Evolutionary conservation across 1,284 basidiomycete genomes (phyloP).

Genomic region (Marasmius tenuissimus): DNA sequence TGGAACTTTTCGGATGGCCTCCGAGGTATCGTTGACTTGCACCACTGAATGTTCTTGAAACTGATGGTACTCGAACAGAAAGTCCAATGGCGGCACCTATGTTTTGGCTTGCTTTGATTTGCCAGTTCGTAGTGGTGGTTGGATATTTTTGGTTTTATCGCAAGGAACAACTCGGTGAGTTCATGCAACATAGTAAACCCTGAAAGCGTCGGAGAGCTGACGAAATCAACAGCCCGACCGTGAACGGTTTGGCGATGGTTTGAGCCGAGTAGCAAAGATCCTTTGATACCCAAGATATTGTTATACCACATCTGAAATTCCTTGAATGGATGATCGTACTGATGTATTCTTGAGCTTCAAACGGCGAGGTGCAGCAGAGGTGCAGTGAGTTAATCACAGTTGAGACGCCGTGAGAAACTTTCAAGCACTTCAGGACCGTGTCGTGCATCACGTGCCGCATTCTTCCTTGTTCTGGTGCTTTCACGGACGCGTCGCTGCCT

Average conservation of each 20-base stretch:
- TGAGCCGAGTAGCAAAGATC: background rate
- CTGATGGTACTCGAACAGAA: slow-evolving; percentile 29
- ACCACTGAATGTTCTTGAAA: background rate
- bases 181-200: slow-evolving; percentile 3
- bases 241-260: slow-evolving; percentile 17
- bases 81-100: slow-evolving; percentile 78
- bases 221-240: slow-evolving; percentile 28
- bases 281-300: background rate
- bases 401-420: no score
- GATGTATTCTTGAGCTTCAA: no score
- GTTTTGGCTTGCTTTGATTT: slow-evolving; percentile 86
- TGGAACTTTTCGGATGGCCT: slow-evolving; percentile 81
- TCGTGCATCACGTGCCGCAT: no score
- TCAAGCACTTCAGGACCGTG: no score
- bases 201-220: slow-evolving; percentile 22
- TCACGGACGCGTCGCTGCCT: no score
- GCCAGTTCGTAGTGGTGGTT: slow-evolving; percentile 80
- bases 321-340: no score
- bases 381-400: no score
- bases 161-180: slow-evolving; percentile 78
- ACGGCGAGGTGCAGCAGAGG: no score
- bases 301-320: background rate
- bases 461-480: no score
- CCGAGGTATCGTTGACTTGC: slow-evolving; percentile 36
- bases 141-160: slow-evolving; percentile 96